A percentile compares a stretch with the other conserved stretches of the same genome.
phyloP scores from a whole-genome alignment of 177 flowering plant genomes.

The Vitis hybrid region DNA sequence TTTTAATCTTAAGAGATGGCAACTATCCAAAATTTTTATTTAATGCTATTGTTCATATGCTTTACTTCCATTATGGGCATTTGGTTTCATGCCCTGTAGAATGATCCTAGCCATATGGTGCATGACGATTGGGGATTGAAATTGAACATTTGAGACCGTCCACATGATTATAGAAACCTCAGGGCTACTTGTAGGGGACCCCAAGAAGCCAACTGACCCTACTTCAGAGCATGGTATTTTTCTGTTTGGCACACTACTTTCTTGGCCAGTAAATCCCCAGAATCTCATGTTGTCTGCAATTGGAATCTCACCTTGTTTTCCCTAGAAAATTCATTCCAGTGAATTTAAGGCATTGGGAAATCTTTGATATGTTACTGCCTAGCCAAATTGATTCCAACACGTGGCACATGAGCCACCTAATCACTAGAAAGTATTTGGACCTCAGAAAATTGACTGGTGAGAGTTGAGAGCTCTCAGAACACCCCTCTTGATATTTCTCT shows the following conservation, averaged over 20 bases:
- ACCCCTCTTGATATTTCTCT: background rate
- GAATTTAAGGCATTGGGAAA: background rate
- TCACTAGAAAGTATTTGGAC: background rate
- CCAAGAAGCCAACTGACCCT: too few species aligned
- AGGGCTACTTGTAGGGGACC: too few species aligned
- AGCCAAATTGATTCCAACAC: background rate
- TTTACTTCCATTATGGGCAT: too few species aligned
- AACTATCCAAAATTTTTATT: too few species aligned
- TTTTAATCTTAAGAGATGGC: too few species aligned
- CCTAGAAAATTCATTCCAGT: background rate
- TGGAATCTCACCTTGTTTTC: background rate
- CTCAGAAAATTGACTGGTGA: slow-evolving; percentile 2
- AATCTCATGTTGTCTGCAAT: background rate
- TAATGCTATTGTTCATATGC: too few species aligned
- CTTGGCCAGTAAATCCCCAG: background rate
- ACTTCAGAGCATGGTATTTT: background rate
- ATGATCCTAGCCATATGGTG: too few species aligned
- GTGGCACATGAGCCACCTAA: background rate
- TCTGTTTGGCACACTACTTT: background rate
- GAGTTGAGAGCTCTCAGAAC: background rate
- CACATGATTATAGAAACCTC: too few species aligned
- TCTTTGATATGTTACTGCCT: background rate
- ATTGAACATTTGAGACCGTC: too few species aligned
- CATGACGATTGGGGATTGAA: too few species aligned
- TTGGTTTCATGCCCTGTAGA: too few species aligned